Evolutionary conservation across 1,284 basidiomycete genomes (phyloP).

Genomic region (Microbotryum saponariae): DNA sequence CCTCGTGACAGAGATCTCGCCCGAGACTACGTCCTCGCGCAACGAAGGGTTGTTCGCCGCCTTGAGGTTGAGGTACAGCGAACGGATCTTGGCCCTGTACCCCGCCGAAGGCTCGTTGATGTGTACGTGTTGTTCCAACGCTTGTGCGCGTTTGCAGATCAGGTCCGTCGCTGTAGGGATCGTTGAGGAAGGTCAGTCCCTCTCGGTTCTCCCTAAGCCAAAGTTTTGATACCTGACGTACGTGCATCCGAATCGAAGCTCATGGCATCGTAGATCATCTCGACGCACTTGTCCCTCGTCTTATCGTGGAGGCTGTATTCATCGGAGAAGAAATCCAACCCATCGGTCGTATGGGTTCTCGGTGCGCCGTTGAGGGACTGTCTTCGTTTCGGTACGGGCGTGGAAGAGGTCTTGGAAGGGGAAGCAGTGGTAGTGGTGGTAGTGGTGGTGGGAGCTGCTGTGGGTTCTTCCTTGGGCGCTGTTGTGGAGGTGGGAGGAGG

Average conservation of each 20-base stretch:
- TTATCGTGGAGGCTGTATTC: slow-evolving; percentile 51
- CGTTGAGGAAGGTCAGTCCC: slow-evolving; percentile 44
- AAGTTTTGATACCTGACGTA: slow-evolving; percentile 48
- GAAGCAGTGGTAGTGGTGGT: slow-evolving; percentile 12
- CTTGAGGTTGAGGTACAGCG: slow-evolving; percentile 86
- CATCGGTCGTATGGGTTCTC: slow-evolving; percentile 62
- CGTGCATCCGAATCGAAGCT: slow-evolving; percentile 74
- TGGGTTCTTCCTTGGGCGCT: no score
- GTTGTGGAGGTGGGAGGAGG: no score
- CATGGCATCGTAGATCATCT: slow-evolving; percentile 85
- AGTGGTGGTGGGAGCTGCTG: slow-evolving; percentile 7
- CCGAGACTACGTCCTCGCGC: slow-evolving; percentile 73
- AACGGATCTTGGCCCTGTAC: slow-evolving; percentile 77
- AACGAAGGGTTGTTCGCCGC: slow-evolving; percentile 88
- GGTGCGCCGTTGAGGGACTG: slow-evolving; percentile 41
- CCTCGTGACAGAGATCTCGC: slow-evolving; percentile 75
- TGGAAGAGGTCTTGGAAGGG: not conserved
- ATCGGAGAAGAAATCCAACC: slow-evolving; percentile 51
- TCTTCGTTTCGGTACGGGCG: no score
- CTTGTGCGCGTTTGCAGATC: slow-evolving; percentile 17
- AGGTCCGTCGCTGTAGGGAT: slow-evolving; percentile 30
- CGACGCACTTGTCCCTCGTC: slow-evolving; percentile 78
- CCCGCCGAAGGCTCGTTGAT: slow-evolving; percentile 45
- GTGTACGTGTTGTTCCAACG: slow-evolving; percentile 24
- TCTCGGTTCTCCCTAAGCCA: slow-evolving; percentile 35